Percentiles rank a stretch among this genome's conserved stretches.
Conservation (phyloP, 2,329 filamentous ascomycete species). For the Pyrenochaeta sp. region DNA sequence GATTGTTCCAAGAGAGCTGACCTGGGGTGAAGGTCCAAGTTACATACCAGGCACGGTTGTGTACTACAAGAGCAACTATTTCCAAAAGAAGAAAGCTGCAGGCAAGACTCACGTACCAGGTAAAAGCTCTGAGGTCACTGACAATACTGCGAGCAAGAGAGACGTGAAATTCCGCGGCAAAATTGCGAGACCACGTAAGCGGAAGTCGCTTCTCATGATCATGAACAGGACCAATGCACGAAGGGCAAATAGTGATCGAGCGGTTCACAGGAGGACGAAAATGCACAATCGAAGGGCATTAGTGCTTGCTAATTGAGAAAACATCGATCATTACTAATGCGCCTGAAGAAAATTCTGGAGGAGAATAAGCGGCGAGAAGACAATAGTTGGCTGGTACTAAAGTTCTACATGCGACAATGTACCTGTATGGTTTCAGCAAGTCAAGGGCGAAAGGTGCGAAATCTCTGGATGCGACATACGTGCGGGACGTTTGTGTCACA, state of each 20-base stretch:
- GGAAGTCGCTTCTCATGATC: slow-evolving; percentile 8
- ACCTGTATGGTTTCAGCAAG: background rate
- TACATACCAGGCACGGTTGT: slow-evolving; percentile 7
- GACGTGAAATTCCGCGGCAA: background rate
- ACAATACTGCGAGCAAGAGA: background rate
- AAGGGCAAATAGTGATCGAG: background rate
- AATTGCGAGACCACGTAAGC: background rate
- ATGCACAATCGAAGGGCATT: background rate
- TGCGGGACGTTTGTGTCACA: too few relatives aligned
- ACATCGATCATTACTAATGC: background rate
- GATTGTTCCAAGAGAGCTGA: background rate
- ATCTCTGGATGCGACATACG: too few relatives aligned
- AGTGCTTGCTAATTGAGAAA: background rate
- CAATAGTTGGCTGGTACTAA: slow-evolving; percentile 7
- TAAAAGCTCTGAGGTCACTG: too few relatives aligned
- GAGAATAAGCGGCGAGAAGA: background rate
- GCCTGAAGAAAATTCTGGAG: background rate
- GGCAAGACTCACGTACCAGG: background rate
- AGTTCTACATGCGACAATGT: background rate
- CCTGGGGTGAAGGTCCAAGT: background rate
- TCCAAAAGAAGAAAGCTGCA: slow-evolving; percentile 4
- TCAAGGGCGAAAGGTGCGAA: too few relatives aligned
- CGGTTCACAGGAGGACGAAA: background rate
- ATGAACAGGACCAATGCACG: slow-evolving; percentile 9
- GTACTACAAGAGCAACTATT: slow-evolving; percentile 17